phyloP scores from a whole-genome alignment of 495 filamentous ascomycete species.

The Neurospora intermedia region DNA sequence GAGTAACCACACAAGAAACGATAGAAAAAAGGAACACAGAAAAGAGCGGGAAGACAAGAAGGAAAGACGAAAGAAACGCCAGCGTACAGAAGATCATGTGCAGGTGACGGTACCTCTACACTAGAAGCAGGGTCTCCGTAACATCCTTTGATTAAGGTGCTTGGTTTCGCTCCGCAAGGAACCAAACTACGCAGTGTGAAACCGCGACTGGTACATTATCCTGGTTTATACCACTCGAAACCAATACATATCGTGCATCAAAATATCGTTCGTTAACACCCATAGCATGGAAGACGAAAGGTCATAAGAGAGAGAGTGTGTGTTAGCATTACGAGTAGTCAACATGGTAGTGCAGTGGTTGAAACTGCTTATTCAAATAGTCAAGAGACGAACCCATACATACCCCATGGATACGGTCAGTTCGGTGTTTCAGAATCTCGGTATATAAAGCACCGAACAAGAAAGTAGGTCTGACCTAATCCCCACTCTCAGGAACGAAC shows the following conservation, averaged over 20 bases:
- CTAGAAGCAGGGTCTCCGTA: background rate
- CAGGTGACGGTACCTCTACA: background rate
- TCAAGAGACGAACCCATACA: background rate
- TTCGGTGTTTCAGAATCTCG: background rate
- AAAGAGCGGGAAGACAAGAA: too few species aligned
- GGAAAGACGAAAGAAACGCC: background rate
- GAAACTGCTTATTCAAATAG: background rate
- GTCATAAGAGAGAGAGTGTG: background rate
- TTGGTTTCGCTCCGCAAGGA: background rate
- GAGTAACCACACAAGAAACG: background rate
- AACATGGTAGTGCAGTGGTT: background rate
- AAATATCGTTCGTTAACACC: background rate
- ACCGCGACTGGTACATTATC: background rate
- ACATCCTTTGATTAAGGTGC: background rate
- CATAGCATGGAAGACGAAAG: background rate
- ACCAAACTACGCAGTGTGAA: background rate
- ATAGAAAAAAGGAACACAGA: too few species aligned
- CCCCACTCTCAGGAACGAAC: background rate
- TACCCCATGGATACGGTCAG: background rate
- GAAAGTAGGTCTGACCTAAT: background rate
- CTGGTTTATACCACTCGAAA: background rate
- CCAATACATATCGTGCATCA: background rate
- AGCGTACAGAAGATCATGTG: background rate
- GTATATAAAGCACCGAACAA: background rate
- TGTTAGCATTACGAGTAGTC: background rate